Base-by-base conservation (phyloP, 2,329 filamentous ascomycete genomes). In the Curvularia sp. region DNA sequence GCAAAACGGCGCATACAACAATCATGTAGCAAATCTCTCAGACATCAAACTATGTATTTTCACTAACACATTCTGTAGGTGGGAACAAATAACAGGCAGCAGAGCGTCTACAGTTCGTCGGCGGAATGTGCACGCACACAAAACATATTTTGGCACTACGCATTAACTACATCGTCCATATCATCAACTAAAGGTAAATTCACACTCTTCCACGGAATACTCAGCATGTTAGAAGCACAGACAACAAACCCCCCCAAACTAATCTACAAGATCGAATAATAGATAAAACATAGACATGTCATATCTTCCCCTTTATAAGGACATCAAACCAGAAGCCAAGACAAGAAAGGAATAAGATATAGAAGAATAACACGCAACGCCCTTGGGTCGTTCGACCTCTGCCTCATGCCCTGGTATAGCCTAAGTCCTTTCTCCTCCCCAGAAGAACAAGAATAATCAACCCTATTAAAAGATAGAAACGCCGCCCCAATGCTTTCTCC, bases 331-430 rank as follows among this genome's bases (percentile, higher is more conserved):
- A 42, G 12, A 13, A 35, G 13, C 33, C 22, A 9, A 26, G 12
- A n/a, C 5, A 24, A 24, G 20, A 43, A 24, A n/a, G 26, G n/a
- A 43, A 28, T 13, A 8, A 26, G 22, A 46, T 5, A 46, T 9
- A 13, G 8, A 20, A 46, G 31, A 30, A 42, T 6, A 24, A 42
- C 33, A 35, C 13, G 15, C 33, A 46, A 46, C 43, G 43, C 43
- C 43, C 43, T 15, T 46, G n/a, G n/a, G n/a, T 46, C 26, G 15
- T n/a, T 31, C 28, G 26, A 31, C 28, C 4, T 31, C 18, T 31
- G 6, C 28, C n/a, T 31, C n/a, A 8, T 47, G 26, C 18, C 44
- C 31, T 47, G 44, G 44, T 47, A 47, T 47, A 47, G n/a, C 26
- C 43, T 18, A 30, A 31, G n/a, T 47, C 18, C 44, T 7, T 47